phyloP scores from a whole-genome alignment of 768 basidiomycete genomes.

The Boletus tomentosulus region DNA sequence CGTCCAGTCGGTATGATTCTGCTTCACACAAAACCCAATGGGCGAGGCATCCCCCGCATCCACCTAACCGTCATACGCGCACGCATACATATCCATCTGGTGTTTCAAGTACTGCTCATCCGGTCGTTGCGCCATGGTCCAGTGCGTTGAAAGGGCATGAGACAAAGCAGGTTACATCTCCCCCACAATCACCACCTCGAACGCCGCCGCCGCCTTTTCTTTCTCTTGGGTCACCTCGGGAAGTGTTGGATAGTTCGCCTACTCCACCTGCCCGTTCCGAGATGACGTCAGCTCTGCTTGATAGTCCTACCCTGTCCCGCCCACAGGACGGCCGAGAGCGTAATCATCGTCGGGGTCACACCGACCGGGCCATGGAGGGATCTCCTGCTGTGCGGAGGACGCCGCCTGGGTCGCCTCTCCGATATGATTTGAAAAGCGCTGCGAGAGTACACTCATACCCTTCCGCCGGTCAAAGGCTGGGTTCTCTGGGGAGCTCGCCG shows the following conservation, averaged over 20 bases:
- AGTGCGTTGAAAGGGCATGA: slow-evolving; percentile 1
- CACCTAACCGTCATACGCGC: slow-evolving; percentile 30
- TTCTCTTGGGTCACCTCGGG: slow-evolving; percentile 25
- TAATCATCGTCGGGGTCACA: slow-evolving; percentile 58
- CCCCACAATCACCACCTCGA: neutral
- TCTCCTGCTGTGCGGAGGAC: slow-evolving; percentile 39
- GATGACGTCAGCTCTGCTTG: neutral
- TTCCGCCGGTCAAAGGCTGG: slow-evolving; percentile 1
- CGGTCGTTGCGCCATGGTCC: slow-evolving; percentile 41
- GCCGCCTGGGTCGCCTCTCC: slow-evolving; percentile 45
- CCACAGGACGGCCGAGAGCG: slow-evolving; percentile 26
- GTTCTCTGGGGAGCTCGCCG: slow-evolving; percentile 8
- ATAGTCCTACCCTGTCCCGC: slow-evolving; percentile 11
- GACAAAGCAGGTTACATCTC: neutral
- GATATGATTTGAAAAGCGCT: slow-evolving; percentile 17
- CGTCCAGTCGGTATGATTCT: slow-evolving; percentile 58
- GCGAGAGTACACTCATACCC: slow-evolving; percentile 38
- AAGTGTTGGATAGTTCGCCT: slow-evolving; percentile 8
- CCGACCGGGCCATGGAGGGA: slow-evolving; percentile 38
- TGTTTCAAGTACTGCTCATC: slow-evolving; percentile 33
- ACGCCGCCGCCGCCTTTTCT: neutral
- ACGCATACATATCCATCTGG: slow-evolving; percentile 47
- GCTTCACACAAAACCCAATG: slow-evolving; percentile 44
- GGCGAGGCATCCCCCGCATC: slow-evolving; percentile 6
- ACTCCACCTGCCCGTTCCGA: slow-evolving; percentile 8